Evolutionary conservation across 192 early-diverging fungal genomes (phyloP), one percentile per base, ranked within the genome.

Genomic region (Kickxella alabastrina): DNA sequence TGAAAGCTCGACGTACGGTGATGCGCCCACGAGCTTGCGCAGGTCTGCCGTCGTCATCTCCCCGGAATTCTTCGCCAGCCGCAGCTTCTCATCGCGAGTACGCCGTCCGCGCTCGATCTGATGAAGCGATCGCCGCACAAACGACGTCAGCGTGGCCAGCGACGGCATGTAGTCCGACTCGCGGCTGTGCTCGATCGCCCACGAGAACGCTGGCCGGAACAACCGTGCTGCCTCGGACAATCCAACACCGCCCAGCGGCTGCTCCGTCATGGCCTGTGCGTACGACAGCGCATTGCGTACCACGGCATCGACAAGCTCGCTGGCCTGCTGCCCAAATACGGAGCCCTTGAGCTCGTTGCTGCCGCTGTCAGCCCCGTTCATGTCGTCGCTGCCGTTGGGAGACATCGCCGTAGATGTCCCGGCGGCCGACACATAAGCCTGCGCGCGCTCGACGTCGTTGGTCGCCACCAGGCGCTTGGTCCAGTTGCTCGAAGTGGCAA

Each of bases 161-260:
- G 74, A 77, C n/a, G 74, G 74, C 23, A 63, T 56, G 36, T 66
- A 77, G 41, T 77, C 74, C 10, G 67, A 57, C 43, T 77, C 66
- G 25, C 74, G 74, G 32, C 59, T 66, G 43, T 77, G 74, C 57
- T 70, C 74, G 31, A 77, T 65, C 3, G 62, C 35, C 62, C 74
- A 77, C 13, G 74, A 15, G n/a, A 77, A 77, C 3, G 67, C 74
- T 5, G 67, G 74, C 1, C 67, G 54, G 54, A 69, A 62, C 5
- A 58, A 6, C 1, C 61, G 57, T 17, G 54, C 34, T 17, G 40
- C 29, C 0, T 39, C 29, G 5, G 58, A 35, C n/a, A n/a, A n/a
- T 9, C 34, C 15, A 6, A 12, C 4, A 27, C 15, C 19, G 17
- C 9, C 39, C 26, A 25, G 26, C 18, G 46, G 51, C 24, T 34